phyloP scores from a whole-genome alignment of 495 filamentous ascomycete genomes.

The Aspergillus carlsbadensis region DNA sequence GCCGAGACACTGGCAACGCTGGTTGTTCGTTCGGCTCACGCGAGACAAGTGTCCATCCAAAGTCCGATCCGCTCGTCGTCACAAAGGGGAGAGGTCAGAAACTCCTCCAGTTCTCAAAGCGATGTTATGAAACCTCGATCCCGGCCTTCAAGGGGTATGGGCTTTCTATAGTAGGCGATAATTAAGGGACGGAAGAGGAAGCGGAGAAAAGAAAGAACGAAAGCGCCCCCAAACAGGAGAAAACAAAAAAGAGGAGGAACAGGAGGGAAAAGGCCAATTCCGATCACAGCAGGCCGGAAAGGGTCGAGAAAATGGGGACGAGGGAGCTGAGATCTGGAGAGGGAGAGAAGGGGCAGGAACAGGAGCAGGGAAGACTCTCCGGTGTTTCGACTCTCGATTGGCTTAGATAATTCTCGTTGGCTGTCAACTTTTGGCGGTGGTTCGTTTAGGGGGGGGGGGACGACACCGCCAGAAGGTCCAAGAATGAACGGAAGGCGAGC shows the following conservation, averaged over 20 bases:
- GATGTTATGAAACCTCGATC: constrained; percentile 15
- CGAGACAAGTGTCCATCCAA: constrained; percentile 9
- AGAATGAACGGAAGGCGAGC: not conserved
- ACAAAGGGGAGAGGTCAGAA: not conserved
- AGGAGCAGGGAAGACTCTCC: constrained; percentile 19
- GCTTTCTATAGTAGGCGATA: constrained; percentile 10
- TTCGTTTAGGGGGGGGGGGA: constrained; percentile 6
- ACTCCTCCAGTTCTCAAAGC: constrained; percentile 16
- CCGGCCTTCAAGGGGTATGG: constrained; percentile 17
- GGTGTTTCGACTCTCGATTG: constrained; percentile 25
- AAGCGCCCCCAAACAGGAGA: constrained; percentile 14
- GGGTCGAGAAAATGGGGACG: constrained; percentile 3
- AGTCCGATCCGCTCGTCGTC: constrained; percentile 18
- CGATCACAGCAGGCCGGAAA: not conserved
- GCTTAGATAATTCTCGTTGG: constrained; percentile 27
- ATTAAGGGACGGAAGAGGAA: constrained; percentile 18
- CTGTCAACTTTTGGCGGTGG: constrained; percentile 9
- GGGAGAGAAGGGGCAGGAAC: not conserved
- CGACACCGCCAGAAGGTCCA: constrained; percentile 9
- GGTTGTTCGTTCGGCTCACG: constrained; percentile 3
- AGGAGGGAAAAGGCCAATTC: not conserved
- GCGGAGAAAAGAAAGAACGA: constrained; percentile 11
- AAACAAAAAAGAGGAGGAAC: constrained; percentile 13
- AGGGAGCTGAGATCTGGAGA: constrained; percentile 10
- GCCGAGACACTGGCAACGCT: not conserved